Evolutionary conservation across 192 early-diverging fungal genomes (phyloP), one percentile per base, ranked within the genome.

Genomic region (Lunasporangiospora selenospora): DNA sequence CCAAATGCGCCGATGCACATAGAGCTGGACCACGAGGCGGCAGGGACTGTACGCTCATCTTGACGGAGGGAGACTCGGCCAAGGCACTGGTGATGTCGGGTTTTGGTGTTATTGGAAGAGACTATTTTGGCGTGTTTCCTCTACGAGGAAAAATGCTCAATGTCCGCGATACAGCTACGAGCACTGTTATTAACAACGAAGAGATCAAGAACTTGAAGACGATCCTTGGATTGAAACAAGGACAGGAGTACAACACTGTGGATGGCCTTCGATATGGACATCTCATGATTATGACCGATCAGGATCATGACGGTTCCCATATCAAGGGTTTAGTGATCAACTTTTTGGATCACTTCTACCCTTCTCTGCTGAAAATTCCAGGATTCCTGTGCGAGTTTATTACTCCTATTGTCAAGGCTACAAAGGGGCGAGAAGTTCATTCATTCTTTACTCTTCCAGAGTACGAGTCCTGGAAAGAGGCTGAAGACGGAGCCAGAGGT

Each of bases 261-360:
- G 78, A 90, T 23, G 81, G 89, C 27, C 79, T 99, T 76, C 85
- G 97, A 48, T 99, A 99, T 71, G 97, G 96, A 0, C 88, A 91
- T 49, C 80, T 99, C 12, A 97, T 99, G 89, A 95, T 98, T 52
- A 99, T 99, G 97, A 92, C 96, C 4, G 97, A 99, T 89, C 97
- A 97, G 86, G 95, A 96, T 84, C 89, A 95, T 51, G 95, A 97
- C 62, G 95, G 95, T 26, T 95, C 92, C 21, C 96, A 97, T 59
- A 98, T 98, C 80, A 99, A 99, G 76, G 96, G 96, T 19, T 84
- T 99, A 6, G 85, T 99, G 19, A 91, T 99, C 76, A 99, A 99
- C 77, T 90, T 98, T 54, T 82, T 99, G 31, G 96, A 98, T 78
- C 88, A 93, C 45, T 91, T 93, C 78, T 99, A 91, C 73, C 97